phyloP scores from a whole-genome alignment of 768 basidiomycete species.

The Trametes elegans region DNA sequence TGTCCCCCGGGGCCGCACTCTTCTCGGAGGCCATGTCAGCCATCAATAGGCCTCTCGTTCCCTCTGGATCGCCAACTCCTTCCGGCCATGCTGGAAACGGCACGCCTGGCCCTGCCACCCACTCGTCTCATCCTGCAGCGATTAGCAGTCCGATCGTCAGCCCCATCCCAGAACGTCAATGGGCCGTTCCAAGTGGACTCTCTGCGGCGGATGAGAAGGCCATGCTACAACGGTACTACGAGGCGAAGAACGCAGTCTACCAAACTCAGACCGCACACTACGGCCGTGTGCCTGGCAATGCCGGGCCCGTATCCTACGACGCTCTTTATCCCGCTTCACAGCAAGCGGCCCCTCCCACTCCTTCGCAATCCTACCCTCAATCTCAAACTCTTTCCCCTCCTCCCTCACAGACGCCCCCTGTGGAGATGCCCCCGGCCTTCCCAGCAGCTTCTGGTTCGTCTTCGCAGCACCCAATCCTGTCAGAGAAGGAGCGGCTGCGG shows the following conservation, averaged over 20 bases:
- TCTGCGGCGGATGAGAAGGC: slow-evolving; percentile 78
- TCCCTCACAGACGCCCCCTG: slow-evolving; percentile 26
- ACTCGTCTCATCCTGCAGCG: slow-evolving; percentile 12
- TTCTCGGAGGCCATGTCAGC: slow-evolving; percentile 47
- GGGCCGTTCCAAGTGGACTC: slow-evolving; percentile 18
- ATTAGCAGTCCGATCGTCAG: not conserved
- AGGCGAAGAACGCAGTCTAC: slow-evolving; percentile 70
- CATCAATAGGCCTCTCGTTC: slow-evolving; percentile 25
- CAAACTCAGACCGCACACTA: slow-evolving; percentile 43
- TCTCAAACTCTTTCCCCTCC: slow-evolving; percentile 30
- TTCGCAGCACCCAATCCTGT: slow-evolving; percentile 36
- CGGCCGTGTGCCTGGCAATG: slow-evolving; percentile 12
- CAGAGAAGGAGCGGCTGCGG: slow-evolving; percentile 71
- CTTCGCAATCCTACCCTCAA: slow-evolving; percentile 10
- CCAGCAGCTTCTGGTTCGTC: slow-evolving; percentile 37
- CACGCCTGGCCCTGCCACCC: not conserved
- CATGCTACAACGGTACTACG: slow-evolving; percentile 61
- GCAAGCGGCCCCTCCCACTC: slow-evolving; percentile 17
- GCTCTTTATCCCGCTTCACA: slow-evolving; percentile 47
- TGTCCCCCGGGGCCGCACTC: slow-evolving; percentile 43
- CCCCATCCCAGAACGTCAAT: slow-evolving; percentile 21
- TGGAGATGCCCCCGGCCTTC: slow-evolving; percentile 55
- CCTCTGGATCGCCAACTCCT: not conserved
- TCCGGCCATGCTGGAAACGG: slow-evolving; percentile 23
- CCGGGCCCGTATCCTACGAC: slow-evolving; percentile 57